Evolutionary conservation across 2,329 filamentous ascomycete species (phyloP), one percentile per base, ranked within the genome.

Genomic region (Ceratocystis colombiana): DNA sequence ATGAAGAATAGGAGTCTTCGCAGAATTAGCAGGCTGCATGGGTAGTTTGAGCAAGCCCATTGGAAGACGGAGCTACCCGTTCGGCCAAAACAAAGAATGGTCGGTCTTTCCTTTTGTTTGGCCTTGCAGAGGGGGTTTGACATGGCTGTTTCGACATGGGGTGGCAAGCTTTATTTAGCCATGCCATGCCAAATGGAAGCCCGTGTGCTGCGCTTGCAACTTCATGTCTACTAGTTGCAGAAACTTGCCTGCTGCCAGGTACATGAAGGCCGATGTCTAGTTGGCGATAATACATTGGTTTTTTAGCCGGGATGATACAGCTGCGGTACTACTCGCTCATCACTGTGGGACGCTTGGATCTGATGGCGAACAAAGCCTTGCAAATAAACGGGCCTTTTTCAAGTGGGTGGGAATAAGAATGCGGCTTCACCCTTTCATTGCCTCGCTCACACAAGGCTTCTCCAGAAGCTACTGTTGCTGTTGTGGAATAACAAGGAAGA

Each of bases 311-410:
- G 46, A 50, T 2, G 46, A 41, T 41, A 12, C 8, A 33, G 53
- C 53, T 33, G 53, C 22, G 53, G 53, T 57, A 57, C 53, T 57
- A 57, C 53, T 57, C 53, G 25, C 53, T 57, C 53, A n/a, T 28
- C 28, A 30, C 1, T 22, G 22, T 57, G 53, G 22, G 5, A 8
- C 28, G 53, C 53, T 57, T 30, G 53, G 22, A 28, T 25, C 53
- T 12, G 22, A 17, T n/a, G 10, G 53, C 17, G 25, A 30, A 28
- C 53, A 28, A 28, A 22, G 22, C 53, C 20, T n/a, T n/a, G 30
- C 25, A 57, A 57, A 57, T 17, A 57, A 57, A 57, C 53, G 53
- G 53, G 53, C 53, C 53, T 57, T 57, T 57, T 57, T 30, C 37
- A 12, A 41, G 3, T 57, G 25, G 4, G 8, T 17, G 12, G 28